Base-by-base conservation (phyloP, 75 land plant genomes). In the Azolla pinnata region DNA sequence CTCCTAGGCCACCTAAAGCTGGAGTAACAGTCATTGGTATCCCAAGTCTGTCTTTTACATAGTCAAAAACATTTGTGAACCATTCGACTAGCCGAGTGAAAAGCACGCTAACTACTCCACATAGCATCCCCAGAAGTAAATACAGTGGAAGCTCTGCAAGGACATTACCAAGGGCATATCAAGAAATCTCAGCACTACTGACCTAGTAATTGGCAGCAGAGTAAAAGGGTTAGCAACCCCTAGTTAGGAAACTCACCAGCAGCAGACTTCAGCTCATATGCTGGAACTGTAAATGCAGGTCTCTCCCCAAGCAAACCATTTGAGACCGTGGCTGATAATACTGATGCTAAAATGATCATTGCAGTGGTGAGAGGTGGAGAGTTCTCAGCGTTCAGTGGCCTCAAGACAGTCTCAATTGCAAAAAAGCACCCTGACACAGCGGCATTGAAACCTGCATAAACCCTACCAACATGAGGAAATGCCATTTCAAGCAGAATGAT, bases 291-390 rank as follows among this genome's bases (percentile, higher is more conserved):
- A 64, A 93, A 93, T 58, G 98, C 90, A 52, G 86, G 71, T 32
- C 67, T 69, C 66, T 86, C 96, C 59, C 90, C 98, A 58, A 88
- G 79, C 29, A 89, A 44, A 55, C 79, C 87, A 66, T 81, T 86
- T 44, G 98, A 88, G 21, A 93, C 96, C 0, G 98, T 93, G 21
- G 98, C 86, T 59, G 98, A 85, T 42, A 89, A 72, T 52, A 93
- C 98, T 47, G 96, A 90, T 48, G 98, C 98, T 79, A 93, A 63
- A 52, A 93, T 88, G 57, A 93, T 93, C 98, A 93, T 93, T 45
- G 98, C 96, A 20, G 98, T 93, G 27, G 98, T 93, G 47, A 88
- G 82, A 26, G 98, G 98, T 51, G 98, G 96, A 33, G 98, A 88
- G 47, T 93, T 93, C 67, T 93, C 98, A 44, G 96, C 96, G 70